Percentiles rank a stretch among this genome's conserved stretches.
Evolutionary conservation across 2,329 filamentous ascomycete species (phyloP).

Genomic region (Ceratocystis destructans): DNA sequence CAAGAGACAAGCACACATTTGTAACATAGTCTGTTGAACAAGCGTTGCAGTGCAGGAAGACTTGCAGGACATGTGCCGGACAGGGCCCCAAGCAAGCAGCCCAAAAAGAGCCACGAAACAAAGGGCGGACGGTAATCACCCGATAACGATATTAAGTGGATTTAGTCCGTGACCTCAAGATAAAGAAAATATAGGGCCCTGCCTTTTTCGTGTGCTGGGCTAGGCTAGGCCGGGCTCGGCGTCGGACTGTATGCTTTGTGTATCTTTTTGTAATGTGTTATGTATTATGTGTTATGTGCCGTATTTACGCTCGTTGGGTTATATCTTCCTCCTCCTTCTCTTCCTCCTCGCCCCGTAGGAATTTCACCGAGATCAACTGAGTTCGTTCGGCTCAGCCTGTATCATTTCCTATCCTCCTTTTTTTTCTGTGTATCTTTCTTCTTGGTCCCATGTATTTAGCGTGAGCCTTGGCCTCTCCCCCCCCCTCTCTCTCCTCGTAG

Average conservation of each 20-base stretch:
- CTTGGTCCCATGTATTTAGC: background rate
- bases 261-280: background rate
- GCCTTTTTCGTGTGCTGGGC: background rate
- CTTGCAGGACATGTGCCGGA: background rate
- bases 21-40: too few species aligned
- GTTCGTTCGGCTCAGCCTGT: background rate
- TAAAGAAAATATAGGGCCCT: constrained; percentile 4
- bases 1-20: too few species aligned
- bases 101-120: background rate
- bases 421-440: background rate
- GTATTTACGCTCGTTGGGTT: background rate
- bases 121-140: background rate
- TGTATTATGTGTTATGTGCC: background rate
- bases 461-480: background rate
- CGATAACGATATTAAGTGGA: constrained; percentile 4
- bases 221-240: background rate
- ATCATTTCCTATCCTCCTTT: background rate
- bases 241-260: background rate
- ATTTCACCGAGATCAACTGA: background rate
- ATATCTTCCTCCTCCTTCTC: background rate
- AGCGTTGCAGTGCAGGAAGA: background rate
- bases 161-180: background rate
- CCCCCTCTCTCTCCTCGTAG: background rate
- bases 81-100: background rate
- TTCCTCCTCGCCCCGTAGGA: background rate